phyloP scores from a whole-genome alignment of 164 flowering plant species.

The Paratinospora sagittata region DNA sequence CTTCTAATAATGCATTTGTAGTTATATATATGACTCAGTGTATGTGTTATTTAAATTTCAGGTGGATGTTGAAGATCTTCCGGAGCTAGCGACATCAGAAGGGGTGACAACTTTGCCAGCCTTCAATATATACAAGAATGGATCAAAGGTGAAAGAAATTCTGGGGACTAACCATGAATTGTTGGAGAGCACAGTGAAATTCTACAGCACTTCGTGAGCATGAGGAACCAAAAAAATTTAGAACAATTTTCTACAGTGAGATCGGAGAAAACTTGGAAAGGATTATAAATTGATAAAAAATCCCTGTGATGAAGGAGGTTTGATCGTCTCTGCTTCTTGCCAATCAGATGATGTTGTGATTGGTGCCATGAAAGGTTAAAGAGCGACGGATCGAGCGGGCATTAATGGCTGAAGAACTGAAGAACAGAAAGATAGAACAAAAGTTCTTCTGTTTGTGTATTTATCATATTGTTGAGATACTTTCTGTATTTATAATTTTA shows the following conservation, averaged over 20 bases:
- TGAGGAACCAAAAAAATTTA: constrained; percentile 10
- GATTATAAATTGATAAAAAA: not conserved
- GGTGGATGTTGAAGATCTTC: constrained; percentile 39
- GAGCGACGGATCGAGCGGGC: not conserved
- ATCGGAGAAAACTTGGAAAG: not conserved
- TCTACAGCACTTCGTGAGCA: constrained; percentile 17
- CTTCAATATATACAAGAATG: constrained; percentile 39
- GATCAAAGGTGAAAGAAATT: constrained; percentile 33
- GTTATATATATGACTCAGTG: not conserved
- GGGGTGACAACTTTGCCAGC: constrained; percentile 28
- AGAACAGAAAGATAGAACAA: not conserved
- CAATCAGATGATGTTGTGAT: not conserved
- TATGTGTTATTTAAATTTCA: constrained; percentile 6
- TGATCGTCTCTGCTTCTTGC: not conserved
- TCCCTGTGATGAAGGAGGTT: not conserved
- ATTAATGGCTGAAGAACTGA: not conserved
- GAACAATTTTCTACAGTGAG: constrained; percentile 2
- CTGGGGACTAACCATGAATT: constrained; percentile 25
- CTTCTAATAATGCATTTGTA: not conserved
- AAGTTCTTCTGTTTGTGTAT: constrained; percentile 1
- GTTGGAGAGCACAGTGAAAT: constrained; percentile 35
- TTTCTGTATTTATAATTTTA: not conserved
- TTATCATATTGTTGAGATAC: constrained; percentile 6
- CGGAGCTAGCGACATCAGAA: constrained; percentile 27
- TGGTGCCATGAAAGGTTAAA: not conserved